Percentiles rank a stretch among this genome's conserved stretches.
Evolutionary conservation across 192 early-diverging fungal species (phyloP).

Genomic region (Backusella westeae): DNA sequence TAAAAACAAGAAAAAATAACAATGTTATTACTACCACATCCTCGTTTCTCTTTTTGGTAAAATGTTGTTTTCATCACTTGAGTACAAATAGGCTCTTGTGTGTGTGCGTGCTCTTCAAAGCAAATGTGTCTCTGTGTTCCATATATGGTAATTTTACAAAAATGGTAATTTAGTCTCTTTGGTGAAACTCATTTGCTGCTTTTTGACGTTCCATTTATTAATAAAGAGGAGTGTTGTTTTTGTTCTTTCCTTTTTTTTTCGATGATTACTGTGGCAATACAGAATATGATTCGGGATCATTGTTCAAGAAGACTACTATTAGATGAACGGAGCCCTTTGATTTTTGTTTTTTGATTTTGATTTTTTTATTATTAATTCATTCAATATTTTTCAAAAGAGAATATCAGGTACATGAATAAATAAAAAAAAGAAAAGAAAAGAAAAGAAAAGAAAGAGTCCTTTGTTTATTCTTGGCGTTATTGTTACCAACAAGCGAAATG

Average conservation of each 20-base stretch:
- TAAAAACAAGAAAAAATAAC: neutral
- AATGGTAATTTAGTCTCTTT: neutral
- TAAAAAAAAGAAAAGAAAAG: too few species aligned
- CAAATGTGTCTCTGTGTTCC: neutral
- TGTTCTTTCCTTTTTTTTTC: too few species aligned
- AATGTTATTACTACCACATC: neutral
- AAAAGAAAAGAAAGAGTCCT: too few species aligned
- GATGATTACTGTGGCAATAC: too few species aligned
- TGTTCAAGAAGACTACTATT: too few species aligned
- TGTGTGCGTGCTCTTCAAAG: neutral
- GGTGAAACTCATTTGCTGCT: neutral
- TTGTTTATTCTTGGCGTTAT: neutral
- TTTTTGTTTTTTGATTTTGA: too few species aligned
- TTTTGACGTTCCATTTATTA: neutral
- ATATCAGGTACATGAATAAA: too few species aligned
- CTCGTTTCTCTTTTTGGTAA: neutral
- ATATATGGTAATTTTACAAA: neutral
- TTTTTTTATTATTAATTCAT: too few species aligned
- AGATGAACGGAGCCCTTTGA: too few species aligned
- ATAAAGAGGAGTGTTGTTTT: too few species aligned
- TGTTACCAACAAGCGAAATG: neutral
- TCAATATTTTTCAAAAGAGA: too few species aligned
- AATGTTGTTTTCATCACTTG: slow-evolving; percentile 5
- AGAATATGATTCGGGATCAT: too few species aligned
- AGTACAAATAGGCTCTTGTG: neutral